Conservation (phyloP, 768 basidiomycete species). For the Boletus coccyginus region DNA sequence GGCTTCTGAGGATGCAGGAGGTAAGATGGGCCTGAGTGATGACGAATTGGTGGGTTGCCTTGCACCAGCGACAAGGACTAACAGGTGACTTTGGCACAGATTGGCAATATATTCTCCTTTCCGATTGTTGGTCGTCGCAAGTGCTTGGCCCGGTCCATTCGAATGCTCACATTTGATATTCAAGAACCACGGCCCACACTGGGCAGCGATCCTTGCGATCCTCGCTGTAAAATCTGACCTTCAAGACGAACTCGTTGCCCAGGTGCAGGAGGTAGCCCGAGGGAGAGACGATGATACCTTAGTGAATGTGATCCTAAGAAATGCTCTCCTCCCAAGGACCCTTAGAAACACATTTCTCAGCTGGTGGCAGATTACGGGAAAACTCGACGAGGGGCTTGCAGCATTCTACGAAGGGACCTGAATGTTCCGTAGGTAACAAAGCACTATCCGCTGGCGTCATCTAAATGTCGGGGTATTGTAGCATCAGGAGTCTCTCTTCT, state of each 20-base stretch:
- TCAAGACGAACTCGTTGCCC: conserved; percentile 32
- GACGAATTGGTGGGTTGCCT: conserved; percentile 16
- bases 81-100: conserved; percentile 29
- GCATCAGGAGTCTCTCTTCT: conserved; percentile 31
- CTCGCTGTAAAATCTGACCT: conserved; percentile 30
- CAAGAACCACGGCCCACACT: conserved; percentile 35
- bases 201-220: conserved; percentile 33
- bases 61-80: not conserved
- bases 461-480: conserved; percentile 2
- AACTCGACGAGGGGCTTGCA: conserved; percentile 30
- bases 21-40: conserved; percentile 14
- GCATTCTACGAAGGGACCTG: conserved; percentile 33
- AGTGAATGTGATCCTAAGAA: conserved; percentile 6
- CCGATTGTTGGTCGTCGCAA: conserved; percentile 59
- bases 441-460: not conserved
- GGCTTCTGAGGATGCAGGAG: conserved; percentile 21
- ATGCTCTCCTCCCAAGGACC: not conserved
- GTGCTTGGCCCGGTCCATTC: not conserved
- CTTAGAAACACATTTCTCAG: not conserved
- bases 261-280: conserved; percentile 27
- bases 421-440: conserved; percentile 32
- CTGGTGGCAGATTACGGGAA: conserved; percentile 23
- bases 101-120: conserved; percentile 51
- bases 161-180: not conserved
- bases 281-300: conserved; percentile 17